These are phyloP conservation scores for Eimeria zaria DNA, from an alignment of 169 alveolate genomes.

Conservation along the genomic window DNA sequence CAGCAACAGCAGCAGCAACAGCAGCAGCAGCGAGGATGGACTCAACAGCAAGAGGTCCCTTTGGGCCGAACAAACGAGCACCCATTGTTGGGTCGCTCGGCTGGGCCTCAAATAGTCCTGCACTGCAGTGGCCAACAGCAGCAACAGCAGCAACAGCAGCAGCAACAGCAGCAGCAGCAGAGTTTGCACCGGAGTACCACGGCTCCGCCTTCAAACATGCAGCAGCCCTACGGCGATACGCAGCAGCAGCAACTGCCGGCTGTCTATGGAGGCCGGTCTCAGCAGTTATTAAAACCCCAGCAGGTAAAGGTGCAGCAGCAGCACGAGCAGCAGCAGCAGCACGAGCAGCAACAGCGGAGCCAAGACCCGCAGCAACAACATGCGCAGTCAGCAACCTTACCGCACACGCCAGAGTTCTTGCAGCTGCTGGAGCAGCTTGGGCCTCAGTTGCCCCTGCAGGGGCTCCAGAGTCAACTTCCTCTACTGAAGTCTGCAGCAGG, in stretches of 20 bases:
- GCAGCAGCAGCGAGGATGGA: neutral
- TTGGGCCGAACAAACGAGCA: neutral
- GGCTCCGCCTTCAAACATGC: neutral
- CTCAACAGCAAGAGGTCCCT: conserved; percentile 15
- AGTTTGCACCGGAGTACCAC: neutral
- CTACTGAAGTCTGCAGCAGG: neutral
- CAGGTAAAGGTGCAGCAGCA: neutral
- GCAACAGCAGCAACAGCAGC: conserved; percentile 45
- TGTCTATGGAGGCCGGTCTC: neutral
- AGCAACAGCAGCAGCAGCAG: conserved; percentile 26
- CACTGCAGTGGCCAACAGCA: neutral
- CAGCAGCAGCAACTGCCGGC: neutral
- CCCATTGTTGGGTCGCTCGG: neutral
- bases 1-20: conserved; percentile 1
- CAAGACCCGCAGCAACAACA: conserved; percentile 15
- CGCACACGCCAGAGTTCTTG: neutral
- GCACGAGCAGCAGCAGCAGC: conserved; percentile 34
- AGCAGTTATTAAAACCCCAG: neutral
- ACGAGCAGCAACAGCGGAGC: neutral
- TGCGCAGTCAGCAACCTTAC: neutral
- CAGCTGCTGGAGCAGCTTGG: conserved; percentile 3
- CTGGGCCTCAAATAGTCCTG: neutral
- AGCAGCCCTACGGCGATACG: neutral
- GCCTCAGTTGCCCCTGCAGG: neutral
- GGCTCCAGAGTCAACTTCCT: neutral